A percentile compares a stretch with the other conserved stretches of the same genome.
Conservation (phyloP, 2,329 filamentous ascomycete species). For the Penicillium sp. region DNA sequence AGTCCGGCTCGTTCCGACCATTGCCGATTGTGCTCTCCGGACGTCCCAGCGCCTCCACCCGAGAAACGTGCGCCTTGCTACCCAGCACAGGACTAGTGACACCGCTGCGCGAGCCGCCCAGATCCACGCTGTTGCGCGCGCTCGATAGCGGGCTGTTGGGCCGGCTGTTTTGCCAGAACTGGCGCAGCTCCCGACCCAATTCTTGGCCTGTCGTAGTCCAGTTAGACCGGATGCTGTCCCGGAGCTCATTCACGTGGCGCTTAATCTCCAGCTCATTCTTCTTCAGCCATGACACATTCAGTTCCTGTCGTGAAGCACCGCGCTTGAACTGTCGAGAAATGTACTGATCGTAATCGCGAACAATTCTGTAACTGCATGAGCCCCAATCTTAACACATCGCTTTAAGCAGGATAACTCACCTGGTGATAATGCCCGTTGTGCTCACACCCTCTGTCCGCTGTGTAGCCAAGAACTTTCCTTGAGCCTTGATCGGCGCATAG, state of each 20-base stretch:
- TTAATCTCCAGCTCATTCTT: constrained; percentile 99
- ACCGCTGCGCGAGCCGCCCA: constrained; percentile 33
- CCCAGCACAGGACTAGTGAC: constrained; percentile 32
- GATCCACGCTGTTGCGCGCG: constrained; percentile 44
- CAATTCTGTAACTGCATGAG: constrained; percentile 59
- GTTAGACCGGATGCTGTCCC: constrained; percentile 89
- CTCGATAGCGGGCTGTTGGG: constrained; percentile 66
- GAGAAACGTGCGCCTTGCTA: constrained; percentile 45
- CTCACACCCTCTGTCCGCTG: constrained; percentile 94
- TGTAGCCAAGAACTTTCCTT: constrained; percentile 92
- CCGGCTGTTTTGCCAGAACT: constrained; percentile 81
- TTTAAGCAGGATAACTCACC: no score
- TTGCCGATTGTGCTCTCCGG: constrained; percentile 49
- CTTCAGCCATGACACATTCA: constrained; percentile 98
- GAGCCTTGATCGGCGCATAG: constrained; percentile 85
- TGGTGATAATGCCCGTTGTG: constrained; percentile 96
- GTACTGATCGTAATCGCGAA: constrained; percentile 97
- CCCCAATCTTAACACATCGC: no score
- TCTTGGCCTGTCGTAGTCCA: constrained; percentile 95
- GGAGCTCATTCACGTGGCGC: constrained; percentile 83
- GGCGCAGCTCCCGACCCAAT: constrained; percentile 77
- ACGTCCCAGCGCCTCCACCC: constrained; percentile 43
- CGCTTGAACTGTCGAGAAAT: constrained; percentile 91
- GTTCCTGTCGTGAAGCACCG: constrained; percentile 85
- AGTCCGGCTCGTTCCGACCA: no score